phyloP scores from a whole-genome alignment of 805 yeast genomes.

The Candida khao-thaluensis region DNA sequence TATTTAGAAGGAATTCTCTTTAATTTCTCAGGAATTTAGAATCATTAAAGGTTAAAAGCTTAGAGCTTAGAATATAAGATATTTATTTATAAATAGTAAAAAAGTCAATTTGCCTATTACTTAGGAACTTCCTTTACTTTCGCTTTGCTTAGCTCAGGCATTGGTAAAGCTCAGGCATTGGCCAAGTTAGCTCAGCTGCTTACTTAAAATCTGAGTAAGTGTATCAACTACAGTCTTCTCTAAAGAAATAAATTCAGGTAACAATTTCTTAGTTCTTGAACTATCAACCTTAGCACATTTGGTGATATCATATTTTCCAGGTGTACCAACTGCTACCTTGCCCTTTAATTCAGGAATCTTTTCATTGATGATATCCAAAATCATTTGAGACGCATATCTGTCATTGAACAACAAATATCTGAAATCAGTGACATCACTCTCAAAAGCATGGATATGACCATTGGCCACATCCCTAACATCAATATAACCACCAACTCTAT shows the following conservation, averaged over 20 bases:
- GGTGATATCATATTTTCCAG: conserved; percentile 27
- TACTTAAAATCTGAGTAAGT: conserved; percentile 31
- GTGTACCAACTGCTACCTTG: conserved; percentile 34
- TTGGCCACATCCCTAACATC: conserved; percentile 34
- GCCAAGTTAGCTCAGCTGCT: too few relatives aligned
- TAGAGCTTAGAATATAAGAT: too few relatives aligned
- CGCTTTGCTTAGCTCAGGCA: too few relatives aligned
- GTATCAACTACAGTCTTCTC: conserved; percentile 43
- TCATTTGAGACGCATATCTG: conserved; percentile 31
- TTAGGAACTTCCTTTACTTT: too few relatives aligned
- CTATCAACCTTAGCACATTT: conserved; percentile 32
- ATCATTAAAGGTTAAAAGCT: too few relatives aligned
- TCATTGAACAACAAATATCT: conserved; percentile 36
- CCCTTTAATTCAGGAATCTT: conserved; percentile 25
- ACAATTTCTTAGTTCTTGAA: conserved; percentile 30
- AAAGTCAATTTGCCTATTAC: too few relatives aligned
- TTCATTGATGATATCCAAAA: conserved; percentile 31
- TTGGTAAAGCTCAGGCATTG: too few relatives aligned
- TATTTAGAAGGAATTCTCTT: conserved; percentile 62
- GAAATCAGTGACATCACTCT: conserved; percentile 20
- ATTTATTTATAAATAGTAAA: too few relatives aligned
- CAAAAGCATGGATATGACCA: conserved; percentile 35
- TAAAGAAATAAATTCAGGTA: conserved; percentile 39
- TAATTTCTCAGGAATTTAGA: too few relatives aligned
- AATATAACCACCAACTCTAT: conserved; percentile 24